These are phyloP conservation scores for Solanum lycopersicoides DNA, from an alignment of 257 asterid genomes.

Conservation along the genomic window DNA sequence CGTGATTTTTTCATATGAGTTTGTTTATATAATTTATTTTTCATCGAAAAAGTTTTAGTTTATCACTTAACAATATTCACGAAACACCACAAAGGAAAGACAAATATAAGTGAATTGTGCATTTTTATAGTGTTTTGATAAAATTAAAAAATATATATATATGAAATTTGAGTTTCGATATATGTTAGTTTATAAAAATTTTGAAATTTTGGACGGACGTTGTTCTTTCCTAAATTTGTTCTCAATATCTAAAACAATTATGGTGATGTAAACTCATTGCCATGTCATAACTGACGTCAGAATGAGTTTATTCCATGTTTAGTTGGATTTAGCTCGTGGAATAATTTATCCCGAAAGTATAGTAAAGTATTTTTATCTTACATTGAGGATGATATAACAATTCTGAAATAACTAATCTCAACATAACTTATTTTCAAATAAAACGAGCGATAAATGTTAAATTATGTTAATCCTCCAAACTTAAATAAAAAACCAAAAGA, in stretches of 20 bases:
- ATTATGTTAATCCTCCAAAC: not conserved
- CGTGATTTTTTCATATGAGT: too few relatives aligned
- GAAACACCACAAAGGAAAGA: too few relatives aligned
- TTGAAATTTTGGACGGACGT: not conserved
- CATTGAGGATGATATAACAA: not conserved
- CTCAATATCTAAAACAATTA: too few relatives aligned
- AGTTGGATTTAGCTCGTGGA: fast-evolving
- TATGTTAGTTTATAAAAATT: not conserved
- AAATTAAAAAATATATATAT: too few relatives aligned
- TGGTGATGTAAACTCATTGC: not conserved
- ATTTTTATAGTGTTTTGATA: too few relatives aligned
- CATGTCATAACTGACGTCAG: not conserved
- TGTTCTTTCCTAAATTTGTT: not conserved
- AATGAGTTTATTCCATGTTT: not conserved
- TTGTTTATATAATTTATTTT: too few relatives aligned
- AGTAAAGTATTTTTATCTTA: too few relatives aligned
- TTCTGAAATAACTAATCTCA: fast-evolving
- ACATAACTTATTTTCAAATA: not conserved
- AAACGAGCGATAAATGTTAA: too few relatives aligned
- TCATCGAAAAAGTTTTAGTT: too few relatives aligned
- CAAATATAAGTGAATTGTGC: too few relatives aligned
- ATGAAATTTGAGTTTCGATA: too few relatives aligned
- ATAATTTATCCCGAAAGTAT: fast-evolving
- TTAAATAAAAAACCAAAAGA: not conserved
- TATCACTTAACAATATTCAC: fast-evolving